Evolutionary conservation across 1,284 basidiomycete genomes (phyloP).

Genomic region (Ceratobasidium sp.): DNA sequence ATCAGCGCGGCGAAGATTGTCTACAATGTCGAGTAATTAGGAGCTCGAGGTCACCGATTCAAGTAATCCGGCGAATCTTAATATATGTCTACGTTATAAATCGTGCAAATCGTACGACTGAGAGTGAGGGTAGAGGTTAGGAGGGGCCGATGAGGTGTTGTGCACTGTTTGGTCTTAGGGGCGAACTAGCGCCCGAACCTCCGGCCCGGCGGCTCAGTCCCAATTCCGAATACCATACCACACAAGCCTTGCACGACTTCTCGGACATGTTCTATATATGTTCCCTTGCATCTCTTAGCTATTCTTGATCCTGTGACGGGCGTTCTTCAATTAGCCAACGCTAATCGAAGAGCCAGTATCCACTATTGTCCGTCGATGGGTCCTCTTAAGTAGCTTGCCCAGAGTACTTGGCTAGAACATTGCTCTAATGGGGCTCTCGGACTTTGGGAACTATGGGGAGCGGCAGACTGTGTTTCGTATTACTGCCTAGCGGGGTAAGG

Average conservation of each 20-base stretch:
- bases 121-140: too few relatives aligned
- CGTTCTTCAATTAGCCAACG: background rate
- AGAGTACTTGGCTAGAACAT: background rate
- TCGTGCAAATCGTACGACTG: too few relatives aligned
- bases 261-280: background rate
- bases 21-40: constrained; percentile 39
- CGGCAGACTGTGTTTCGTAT: background rate
- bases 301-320: background rate
- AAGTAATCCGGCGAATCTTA: background rate
- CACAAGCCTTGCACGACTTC: constrained; percentile 4
- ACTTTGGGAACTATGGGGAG: background rate
- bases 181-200: background rate
- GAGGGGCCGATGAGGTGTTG: too few relatives aligned
- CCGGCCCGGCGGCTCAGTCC: background rate
- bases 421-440: constrained; percentile 14
- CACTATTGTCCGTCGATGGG: background rate
- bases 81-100: background rate
- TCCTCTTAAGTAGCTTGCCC: background rate
- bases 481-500: background rate
- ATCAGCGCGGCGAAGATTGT: constrained; percentile 49
- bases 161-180: background rate
- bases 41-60: too few relatives aligned
- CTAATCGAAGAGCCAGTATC: background rate
- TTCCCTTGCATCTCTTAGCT: background rate
- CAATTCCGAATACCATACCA: background rate